phyloP scores from a whole-genome alignment of 306 rosid species.

The Ziziphus jujuba region DNA sequence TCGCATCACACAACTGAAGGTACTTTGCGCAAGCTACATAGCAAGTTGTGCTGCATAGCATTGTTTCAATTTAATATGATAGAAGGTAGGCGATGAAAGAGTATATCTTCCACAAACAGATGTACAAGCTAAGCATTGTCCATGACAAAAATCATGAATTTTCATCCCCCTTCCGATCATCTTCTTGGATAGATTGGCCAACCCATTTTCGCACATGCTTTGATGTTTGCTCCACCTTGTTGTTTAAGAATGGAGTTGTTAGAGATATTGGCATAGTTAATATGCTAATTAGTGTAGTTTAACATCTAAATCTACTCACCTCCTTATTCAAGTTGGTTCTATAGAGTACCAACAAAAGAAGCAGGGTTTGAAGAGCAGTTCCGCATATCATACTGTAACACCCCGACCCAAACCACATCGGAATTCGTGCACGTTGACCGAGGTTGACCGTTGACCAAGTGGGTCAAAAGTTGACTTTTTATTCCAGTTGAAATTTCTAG shows the following conservation, averaged over 20 bases:
- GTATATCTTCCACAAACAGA: not conserved
- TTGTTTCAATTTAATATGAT: too few relatives aligned
- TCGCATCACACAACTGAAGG: too few relatives aligned
- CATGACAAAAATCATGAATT: not conserved
- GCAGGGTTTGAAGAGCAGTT: conserved; percentile 34
- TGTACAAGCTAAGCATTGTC: too few relatives aligned
- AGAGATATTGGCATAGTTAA: not conserved
- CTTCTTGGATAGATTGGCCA: not conserved
- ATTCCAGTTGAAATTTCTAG: too few relatives aligned
- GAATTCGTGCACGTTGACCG: too few relatives aligned
- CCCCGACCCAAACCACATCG: too few relatives aligned
- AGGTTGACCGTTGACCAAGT: too few relatives aligned
- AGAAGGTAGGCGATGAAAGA: not conserved
- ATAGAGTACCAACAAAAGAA: conserved; percentile 30
- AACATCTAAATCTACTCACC: conserved; percentile 22
- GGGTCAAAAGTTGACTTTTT: too few relatives aligned
- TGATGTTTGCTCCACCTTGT: conserved; percentile 55
- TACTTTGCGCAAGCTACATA: too few relatives aligned
- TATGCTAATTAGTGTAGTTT: not conserved
- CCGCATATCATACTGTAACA: conserved; percentile 52
- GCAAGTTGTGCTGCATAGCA: too few relatives aligned
- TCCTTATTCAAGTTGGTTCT: conserved; percentile 55
- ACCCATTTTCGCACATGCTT: conserved; percentile 43
- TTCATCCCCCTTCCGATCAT: not conserved
- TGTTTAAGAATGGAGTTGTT: not conserved